These are phyloP conservation scores for Daphne laureola DNA, from an alignment of 441 rosid genomes.

Conservation along the genomic window DNA sequence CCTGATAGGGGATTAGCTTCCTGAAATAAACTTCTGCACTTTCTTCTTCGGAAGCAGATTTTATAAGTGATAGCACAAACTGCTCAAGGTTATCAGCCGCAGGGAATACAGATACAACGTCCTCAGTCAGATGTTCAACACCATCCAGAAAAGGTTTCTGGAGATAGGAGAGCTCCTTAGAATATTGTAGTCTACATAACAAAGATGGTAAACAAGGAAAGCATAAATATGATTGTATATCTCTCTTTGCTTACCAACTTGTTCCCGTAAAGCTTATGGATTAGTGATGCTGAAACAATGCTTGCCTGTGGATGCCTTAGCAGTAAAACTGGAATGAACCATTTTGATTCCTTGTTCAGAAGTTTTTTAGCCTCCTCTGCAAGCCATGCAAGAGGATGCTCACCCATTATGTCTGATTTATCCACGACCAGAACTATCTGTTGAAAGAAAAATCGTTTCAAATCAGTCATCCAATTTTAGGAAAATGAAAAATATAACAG, in stretches of 20 bases:
- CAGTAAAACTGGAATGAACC: constrained; percentile 71
- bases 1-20: constrained; percentile 81
- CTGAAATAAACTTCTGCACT: constrained; percentile 55
- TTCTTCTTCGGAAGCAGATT: constrained; percentile 56
- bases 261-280: constrained; percentile 85
- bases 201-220: constrained; percentile 8
- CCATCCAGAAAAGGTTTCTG: constrained; percentile 96
- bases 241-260: constrained; percentile 63
- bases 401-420: constrained; percentile 52
- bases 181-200: constrained; percentile 6
- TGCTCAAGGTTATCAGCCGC: constrained; percentile 93
- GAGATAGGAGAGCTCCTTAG: constrained; percentile 22
- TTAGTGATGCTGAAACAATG: constrained; percentile 69
- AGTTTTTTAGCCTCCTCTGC: constrained; percentile 84
- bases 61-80: constrained; percentile 58
- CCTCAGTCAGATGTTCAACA: constrained; percentile 92
- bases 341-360: constrained; percentile 61
- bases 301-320: constrained; percentile 83
- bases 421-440: constrained; percentile 72
- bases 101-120: constrained; percentile 86
- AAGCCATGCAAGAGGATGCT: constrained; percentile 82
- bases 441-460: constrained; percentile 15
- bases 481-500: neutral
- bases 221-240: constrained; percentile 12
- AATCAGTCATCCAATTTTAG: neutral